Evolutionary conservation across 2,329 filamentous ascomycete genomes (phyloP).

Genomic region (Aspergillus ustus): DNA sequence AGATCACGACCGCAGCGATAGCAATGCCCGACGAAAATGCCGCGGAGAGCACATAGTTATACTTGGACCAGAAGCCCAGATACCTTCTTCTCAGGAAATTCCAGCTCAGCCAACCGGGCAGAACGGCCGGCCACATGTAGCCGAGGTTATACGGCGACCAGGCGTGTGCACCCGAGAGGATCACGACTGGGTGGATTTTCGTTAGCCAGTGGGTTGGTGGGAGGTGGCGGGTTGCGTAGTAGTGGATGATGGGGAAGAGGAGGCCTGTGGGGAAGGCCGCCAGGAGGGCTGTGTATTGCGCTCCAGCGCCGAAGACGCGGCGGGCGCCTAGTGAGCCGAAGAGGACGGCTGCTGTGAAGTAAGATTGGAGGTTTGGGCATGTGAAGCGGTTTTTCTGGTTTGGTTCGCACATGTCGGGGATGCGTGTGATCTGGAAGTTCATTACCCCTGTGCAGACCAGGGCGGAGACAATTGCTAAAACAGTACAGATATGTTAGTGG

Average conservation of each 20-base stretch:
- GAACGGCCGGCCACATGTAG: constrained; percentile 10
- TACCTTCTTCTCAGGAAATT: not conserved
- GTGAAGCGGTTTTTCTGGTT: constrained; percentile 9
- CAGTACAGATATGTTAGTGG: no score
- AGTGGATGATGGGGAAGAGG: constrained; percentile 9
- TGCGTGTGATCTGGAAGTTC: constrained; percentile 10
- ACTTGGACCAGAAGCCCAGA: constrained; percentile 25
- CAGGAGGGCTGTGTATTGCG: constrained; percentile 9
- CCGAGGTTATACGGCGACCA: constrained; percentile 11
- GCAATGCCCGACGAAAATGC: constrained; percentile 41
- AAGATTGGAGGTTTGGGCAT: constrained; percentile 2
- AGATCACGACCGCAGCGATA: constrained; percentile 42
- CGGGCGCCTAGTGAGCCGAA: constrained; percentile 10
- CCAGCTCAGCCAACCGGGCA: not conserved
- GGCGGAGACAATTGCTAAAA: constrained; percentile 5
- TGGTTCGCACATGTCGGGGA: constrained; percentile 10
- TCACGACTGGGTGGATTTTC: constrained; percentile 2
- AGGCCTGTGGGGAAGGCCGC: constrained; percentile 10
- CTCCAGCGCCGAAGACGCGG: constrained; percentile 8
- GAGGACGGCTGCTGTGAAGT: constrained; percentile 13
- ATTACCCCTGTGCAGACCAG: constrained; percentile 12
- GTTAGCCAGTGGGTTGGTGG: not conserved
- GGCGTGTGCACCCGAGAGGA: not conserved
- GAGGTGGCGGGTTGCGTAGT: constrained; percentile 1
- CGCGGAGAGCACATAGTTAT: constrained; percentile 43